Evolutionary conservation across 2,329 filamentous ascomycete species (phyloP).

Genomic region (Colletotrichum destructivum): DNA sequence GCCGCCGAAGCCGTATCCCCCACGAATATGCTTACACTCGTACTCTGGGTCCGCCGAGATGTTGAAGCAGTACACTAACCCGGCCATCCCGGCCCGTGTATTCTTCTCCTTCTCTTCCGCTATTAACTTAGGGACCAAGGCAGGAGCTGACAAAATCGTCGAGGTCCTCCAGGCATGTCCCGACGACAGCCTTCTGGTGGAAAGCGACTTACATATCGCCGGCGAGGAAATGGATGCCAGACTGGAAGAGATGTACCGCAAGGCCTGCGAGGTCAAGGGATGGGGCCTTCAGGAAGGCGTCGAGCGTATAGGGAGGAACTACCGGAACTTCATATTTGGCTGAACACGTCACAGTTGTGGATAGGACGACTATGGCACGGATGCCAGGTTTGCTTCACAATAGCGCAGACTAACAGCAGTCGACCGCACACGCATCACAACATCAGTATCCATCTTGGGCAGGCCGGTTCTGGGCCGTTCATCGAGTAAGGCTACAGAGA

Average conservation of each 20-base stretch:
- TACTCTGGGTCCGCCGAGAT: conserved; percentile 86
- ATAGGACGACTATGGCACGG: neutral
- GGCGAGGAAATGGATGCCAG: conserved; percentile 84
- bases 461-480: too few relatives aligned
- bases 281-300: conserved; percentile 85
- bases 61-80: conserved; percentile 83
- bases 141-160: conserved; percentile 66
- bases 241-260: conserved; percentile 82
- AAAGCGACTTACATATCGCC: conserved; percentile 91
- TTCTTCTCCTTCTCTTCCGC: conserved; percentile 91
- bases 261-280: conserved; percentile 82
- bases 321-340: conserved; percentile 82
- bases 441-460: neutral
- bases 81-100: conserved; percentile 79
- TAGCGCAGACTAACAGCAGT: neutral
- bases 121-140: conserved; percentile 79
- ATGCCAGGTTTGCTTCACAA: neutral
- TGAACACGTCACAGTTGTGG: conserved; percentile 43
- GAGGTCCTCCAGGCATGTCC: conserved; percentile 81
- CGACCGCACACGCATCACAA: neutral
- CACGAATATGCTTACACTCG: conserved; percentile 92
- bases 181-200: conserved; percentile 83
- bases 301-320: conserved; percentile 79
- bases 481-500: too few relatives aligned
- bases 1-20: conserved; percentile 77